Evolutionary conservation across 2,329 filamentous ascomycete genomes (phyloP), one percentile per base, ranked within the genome.

Genomic region (Ophiostoma himal-ulmi): DNA sequence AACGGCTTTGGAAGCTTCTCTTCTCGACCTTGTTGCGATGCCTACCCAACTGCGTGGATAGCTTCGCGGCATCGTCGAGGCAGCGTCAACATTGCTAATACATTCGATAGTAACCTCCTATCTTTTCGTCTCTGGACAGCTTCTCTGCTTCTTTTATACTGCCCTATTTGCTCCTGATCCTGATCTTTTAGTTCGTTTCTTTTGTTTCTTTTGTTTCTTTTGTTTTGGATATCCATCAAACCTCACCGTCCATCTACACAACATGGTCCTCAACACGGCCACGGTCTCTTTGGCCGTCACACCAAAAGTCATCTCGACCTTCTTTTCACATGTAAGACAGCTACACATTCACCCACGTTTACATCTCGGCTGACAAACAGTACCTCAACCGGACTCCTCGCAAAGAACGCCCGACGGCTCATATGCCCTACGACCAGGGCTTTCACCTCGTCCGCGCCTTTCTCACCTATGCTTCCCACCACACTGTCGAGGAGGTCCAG

Each of bases 371-470:
- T 69, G 22, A 71, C 67, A 60, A 13, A n/a, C 66, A 95, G 91
- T 97, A 95, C 79, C 83, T 96, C 72, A 91, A 96, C 76, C 89
- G 91, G 74, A 91, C 91, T 76, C 86, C 88, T 1, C 84, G 90
- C 39, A 88, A 85, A 73, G 84, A 94, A 74, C 94, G 94, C 73
- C 94, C 94, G 0, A 96, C 92, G 1, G 91, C 91, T 0, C 92
- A 96, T 78, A 88, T 99, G 70, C 94, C 93, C 69, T 99, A 99
- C 81, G 92, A 98, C 77, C 92, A 97, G 81, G 94, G 94, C 52
- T 85, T 99, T 17, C 88, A 92, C 74, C 85, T 99, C 68, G 90
- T 98, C 75, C 91, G 93, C 68, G 87, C 90, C 48, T 98, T 99
- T 79, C 86, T 99, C 48, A 80, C 86, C 60, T 95, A 93, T 79